These are phyloP conservation scores for Neohortaea acidophila DNA, from an alignment of 495 filamentous ascomycete genomes.

Conservation along the genomic window DNA sequence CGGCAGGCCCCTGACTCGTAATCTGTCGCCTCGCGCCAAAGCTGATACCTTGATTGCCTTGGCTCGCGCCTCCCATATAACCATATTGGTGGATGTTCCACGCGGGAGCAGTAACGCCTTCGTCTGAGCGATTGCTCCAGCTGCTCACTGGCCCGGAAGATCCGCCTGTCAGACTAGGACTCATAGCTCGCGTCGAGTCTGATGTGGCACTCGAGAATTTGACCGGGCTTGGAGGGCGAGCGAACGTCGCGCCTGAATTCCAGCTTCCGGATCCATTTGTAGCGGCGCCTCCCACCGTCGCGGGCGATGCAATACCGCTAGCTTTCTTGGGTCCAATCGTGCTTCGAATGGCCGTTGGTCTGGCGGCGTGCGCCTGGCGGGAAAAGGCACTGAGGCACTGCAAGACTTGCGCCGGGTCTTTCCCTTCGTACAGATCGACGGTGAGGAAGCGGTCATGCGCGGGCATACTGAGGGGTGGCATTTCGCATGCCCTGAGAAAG, in stretches of 20 bases:
- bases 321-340: constrained; percentile 52
- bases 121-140: constrained; percentile 78
- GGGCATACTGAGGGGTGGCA: constrained; percentile 68
- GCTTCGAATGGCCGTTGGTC: constrained; percentile 56
- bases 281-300: constrained; percentile 21
- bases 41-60: constrained; percentile 83
- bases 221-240: constrained; percentile 46
- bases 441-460: constrained; percentile 94
- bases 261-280: constrained; percentile 24
- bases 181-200: constrained; percentile 26
- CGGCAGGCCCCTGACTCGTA: constrained; percentile 61
- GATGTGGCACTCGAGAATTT: constrained; percentile 31
- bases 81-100: constrained; percentile 99
- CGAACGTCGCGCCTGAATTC: constrained; percentile 5
- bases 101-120: constrained; percentile 66
- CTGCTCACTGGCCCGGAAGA: constrained; percentile 51
- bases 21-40: constrained; percentile 91
- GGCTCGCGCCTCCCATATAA: constrained; percentile 94
- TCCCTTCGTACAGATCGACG: constrained; percentile 89
- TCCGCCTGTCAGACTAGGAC: constrained; percentile 40
- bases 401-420: constrained; percentile 92
- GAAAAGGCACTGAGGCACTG: constrained; percentile 90
- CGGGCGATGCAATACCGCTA: constrained; percentile 53
- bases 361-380: constrained; percentile 61
- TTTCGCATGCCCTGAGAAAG: constrained; percentile 77